Conservation (phyloP, 225 moss, liverwort and hornwort genomes). For the Neckera pumila region DNA sequence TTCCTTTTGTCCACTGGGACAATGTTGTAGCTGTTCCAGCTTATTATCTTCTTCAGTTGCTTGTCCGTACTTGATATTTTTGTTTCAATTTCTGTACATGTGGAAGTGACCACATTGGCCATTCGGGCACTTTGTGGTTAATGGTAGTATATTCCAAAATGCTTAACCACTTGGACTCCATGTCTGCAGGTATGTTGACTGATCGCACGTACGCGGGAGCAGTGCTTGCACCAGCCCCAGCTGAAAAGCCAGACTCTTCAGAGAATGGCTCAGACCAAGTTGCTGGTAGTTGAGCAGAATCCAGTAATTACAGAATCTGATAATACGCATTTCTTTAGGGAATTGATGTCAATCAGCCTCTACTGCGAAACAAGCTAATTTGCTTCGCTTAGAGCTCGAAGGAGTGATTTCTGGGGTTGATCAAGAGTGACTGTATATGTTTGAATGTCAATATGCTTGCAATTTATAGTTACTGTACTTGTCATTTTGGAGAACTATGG, state of each 20-base stretch:
- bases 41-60: not conserved
- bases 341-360: not conserved
- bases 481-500: not conserved
- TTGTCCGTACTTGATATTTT: not conserved
- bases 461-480: not conserved
- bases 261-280: constrained; percentile 18
- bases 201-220: constrained; percentile 33
- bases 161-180: not conserved
- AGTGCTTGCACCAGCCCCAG: constrained; percentile 13
- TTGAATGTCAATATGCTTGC: constrained; percentile 6
- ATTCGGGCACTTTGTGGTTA: not conserved
- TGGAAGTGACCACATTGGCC: not conserved
- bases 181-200: constrained; percentile 30
- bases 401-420: not conserved
- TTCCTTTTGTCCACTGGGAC: not conserved
- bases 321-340: not conserved
- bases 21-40: not conserved
- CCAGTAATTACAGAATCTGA: not conserved
- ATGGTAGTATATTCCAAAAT: not conserved
- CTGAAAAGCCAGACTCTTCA: constrained; percentile 13
- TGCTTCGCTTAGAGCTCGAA: constrained; percentile 6
- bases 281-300: not conserved
- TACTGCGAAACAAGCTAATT: constrained; percentile 1
- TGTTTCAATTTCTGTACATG: not conserved
- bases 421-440: not conserved